Conservation (phyloP, 2,329 filamentous ascomycete genomes). For the Beauveria sp. region DNA sequence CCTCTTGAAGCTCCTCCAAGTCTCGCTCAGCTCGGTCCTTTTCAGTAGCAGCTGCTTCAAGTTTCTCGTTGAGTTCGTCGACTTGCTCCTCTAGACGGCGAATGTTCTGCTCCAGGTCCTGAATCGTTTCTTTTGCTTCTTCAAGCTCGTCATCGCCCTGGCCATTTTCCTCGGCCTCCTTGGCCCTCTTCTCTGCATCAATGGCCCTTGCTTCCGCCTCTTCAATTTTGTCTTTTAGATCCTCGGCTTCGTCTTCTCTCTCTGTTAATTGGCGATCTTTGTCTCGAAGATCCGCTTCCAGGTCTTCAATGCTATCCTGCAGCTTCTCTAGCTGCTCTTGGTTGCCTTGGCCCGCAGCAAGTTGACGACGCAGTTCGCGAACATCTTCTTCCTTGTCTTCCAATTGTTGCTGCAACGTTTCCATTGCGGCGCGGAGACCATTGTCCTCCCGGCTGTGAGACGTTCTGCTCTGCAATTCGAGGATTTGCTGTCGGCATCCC, state of each 20-base stretch:
- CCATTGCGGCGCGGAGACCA: slow-evolving; percentile 53
- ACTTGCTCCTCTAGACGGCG: slow-evolving; percentile 46
- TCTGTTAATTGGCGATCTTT: slow-evolving; percentile 68
- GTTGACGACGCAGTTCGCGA: slow-evolving; percentile 50
- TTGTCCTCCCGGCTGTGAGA: slow-evolving; percentile 70
- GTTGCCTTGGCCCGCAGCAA: slow-evolving; percentile 49
- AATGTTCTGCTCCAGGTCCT: slow-evolving; percentile 49
- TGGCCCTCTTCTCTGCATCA: slow-evolving; percentile 40
- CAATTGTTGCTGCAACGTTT: slow-evolving; percentile 48
- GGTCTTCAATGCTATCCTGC: slow-evolving; percentile 65
- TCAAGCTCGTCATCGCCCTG: slow-evolving; percentile 42
- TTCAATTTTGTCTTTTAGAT: slow-evolving; percentile 48
- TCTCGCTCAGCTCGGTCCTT: slow-evolving; percentile 52
- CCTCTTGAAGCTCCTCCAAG: slow-evolving; percentile 62
- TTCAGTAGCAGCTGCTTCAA: slow-evolving; percentile 45
- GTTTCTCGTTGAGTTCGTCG: slow-evolving; percentile 46
- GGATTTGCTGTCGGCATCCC: slow-evolving; percentile 70
- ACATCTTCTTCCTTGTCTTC: slow-evolving; percentile 54
- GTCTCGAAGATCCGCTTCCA: slow-evolving; percentile 67
- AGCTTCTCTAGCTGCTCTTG: slow-evolving; percentile 57
- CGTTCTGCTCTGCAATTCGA: slow-evolving; percentile 74
- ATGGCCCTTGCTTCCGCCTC: slow-evolving; percentile 53
- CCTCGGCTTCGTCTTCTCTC: slow-evolving; percentile 67
- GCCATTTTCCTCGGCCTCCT: slow-evolving; percentile 52
- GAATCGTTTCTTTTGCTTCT: slow-evolving; percentile 50